Percentiles rank a stretch among this genome's conserved stretches.
Conservation (phyloP, 106 monocot genomes). For the Agapanthus africanus region DNA sequence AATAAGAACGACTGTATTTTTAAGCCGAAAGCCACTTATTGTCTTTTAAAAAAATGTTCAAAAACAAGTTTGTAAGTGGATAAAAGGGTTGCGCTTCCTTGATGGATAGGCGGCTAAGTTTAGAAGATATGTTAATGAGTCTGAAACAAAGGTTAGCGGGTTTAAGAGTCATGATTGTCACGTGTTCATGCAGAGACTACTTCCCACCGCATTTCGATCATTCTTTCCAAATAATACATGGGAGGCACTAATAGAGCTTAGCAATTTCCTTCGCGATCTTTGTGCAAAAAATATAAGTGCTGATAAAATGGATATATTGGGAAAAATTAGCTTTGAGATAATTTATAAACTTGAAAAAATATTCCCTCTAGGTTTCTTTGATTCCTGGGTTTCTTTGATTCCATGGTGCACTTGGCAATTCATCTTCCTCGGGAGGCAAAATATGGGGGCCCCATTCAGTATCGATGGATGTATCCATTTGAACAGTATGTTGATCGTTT, state of each 20-base stretch:
- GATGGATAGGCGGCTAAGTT: not conserved
- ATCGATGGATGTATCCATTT: not conserved
- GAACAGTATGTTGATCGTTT: not conserved
- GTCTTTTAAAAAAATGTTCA: too few species aligned
- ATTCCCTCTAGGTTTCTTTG: too few species aligned
- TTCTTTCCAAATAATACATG: not conserved
- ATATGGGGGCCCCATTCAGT: not conserved
- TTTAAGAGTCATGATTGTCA: not conserved
- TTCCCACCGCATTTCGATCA: not conserved
- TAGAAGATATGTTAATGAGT: not conserved
- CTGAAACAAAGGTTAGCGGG: not conserved
- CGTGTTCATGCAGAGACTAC: not conserved
- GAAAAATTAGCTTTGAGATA: not conserved
- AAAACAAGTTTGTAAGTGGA: too few species aligned
- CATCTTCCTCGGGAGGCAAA: not conserved
- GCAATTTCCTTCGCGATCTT: not conserved
- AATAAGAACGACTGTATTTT: too few species aligned
- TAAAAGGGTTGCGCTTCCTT: not conserved
- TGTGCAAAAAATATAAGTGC: not conserved
- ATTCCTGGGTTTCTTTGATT: not conserved
- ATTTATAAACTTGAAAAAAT: not conserved
- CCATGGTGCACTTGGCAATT: not conserved
- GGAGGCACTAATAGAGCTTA: not conserved
- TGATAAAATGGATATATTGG: not conserved
- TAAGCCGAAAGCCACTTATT: too few species aligned